Evolutionary conservation across 129 eudicot genomes (phyloP), one percentile per base, ranked within the genome.

Genomic region (Tagetes patula): DNA sequence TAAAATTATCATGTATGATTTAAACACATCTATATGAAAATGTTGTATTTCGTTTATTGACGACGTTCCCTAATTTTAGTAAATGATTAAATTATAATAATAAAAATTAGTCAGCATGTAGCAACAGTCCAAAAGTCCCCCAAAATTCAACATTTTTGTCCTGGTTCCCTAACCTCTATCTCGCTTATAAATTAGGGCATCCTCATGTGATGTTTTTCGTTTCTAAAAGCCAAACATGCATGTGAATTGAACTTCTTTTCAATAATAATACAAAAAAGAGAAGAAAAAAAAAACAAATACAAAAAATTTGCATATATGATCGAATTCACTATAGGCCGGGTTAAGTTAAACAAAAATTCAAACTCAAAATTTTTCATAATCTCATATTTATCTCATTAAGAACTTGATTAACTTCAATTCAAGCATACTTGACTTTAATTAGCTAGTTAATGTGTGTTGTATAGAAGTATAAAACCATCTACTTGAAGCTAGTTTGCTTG

Each of bases 71-170:
- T 55, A 7, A 8, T 20, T 34, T 0, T 20, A 37, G 54, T 6
- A 3, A 69, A 43, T 50, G 36, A 38, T 52, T 34, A 37, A 1
- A 36, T 52, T 1, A 36, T n/a, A 2, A 30, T 5, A 54, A 31
- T 30, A 33, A 11, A 42, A 13, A 12, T 20, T 20, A 40, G 33
- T 42, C 59, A 27, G 3, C 27, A 71, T 52, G 58, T 62, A 53
- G 72, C 72, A 63, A 78, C 77, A 71, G 71, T 78, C 72, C 72
- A 78, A 77, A 77, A 77, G 30, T 10, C 36, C 71, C 46, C 76
- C 65, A 77, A 71, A 48, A 78, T 40, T 78, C 71, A 71, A 78
- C 72, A 78, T 52, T 27, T 70, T 77, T 70, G 82, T 77, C 77
- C 47, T 14, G 77, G 82, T 71, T 77, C 77, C 77, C 71, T 60